Evolutionary conservation across 208 protist genomes (phyloP), one percentile per base, ranked within the genome.

Genomic region (Leishmania tarentolae): DNA sequence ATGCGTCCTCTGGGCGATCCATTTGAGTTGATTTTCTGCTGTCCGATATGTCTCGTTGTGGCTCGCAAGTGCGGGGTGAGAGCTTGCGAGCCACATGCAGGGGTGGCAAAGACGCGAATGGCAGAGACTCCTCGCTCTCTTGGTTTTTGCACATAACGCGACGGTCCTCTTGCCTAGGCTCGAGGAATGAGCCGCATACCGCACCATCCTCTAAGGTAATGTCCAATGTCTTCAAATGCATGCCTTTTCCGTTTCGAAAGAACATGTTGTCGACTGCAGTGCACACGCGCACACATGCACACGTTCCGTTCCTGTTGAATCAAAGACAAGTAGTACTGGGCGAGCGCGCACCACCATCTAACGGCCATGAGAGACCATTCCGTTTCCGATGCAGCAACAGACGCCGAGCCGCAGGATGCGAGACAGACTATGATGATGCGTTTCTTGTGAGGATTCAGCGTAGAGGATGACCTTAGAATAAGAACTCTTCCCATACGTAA

Each of bases 111-210:
- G 17, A 17, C 28, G 52, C n/a, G 6, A 21, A 7, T 42, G 11
- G 70, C 19, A 47, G 37, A 47, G 19, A 53, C 17, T 68, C 52
- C 13, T 53, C 68, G 52, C 57, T 73, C 46, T 68, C 61, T 50
- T 37, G 35, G n/a, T 47, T 65, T 3, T 42, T 19, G 3, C 70
- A 68, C 4, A 85, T 50, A 5, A 59, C 19, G 24, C 71, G 81
- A 44, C 37, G 69, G 81, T 74, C 81, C 40, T 80, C 81, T 4
- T 61, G 6, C 35, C 71, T 61, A 40, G 75, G 46, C 11, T 65
- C n/a, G 5, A 74, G 42, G 0, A 69, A 57, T 8, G 50, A 42
- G 17, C 37, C 31, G 21, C 15, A 46, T 24, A 37, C 5, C 1
- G 47, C 73, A 35, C 35, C 19, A 8, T 42, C 24, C 28, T 59